Conservation (phyloP, 345 rosid species). For the Eucalyptus polyanthemos region DNA sequence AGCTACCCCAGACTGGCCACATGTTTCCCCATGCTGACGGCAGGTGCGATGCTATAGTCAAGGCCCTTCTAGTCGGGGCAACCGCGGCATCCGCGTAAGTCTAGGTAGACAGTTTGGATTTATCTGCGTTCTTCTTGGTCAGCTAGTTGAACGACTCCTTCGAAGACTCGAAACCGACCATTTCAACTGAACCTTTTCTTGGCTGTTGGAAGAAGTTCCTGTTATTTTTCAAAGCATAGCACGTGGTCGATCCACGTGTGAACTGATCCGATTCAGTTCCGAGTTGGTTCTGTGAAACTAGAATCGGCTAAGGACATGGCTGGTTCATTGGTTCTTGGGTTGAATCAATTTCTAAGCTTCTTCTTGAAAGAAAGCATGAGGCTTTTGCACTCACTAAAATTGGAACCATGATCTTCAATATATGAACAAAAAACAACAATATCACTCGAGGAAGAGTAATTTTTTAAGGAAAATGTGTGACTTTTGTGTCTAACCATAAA, state of each 20-base stretch:
- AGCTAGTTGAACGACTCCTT: background rate
- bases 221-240: background rate
- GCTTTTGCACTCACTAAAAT: background rate
- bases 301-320: background rate
- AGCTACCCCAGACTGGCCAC: constrained; percentile 44
- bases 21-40: constrained; percentile 30
- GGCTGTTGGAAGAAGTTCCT: background rate
- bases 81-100: background rate
- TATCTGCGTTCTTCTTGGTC: background rate
- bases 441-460: background rate
- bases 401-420: background rate
- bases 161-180: background rate
- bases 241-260: background rate
- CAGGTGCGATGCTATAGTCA: constrained; percentile 19
- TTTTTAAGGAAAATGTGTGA: background rate
- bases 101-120: background rate
- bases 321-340: background rate
- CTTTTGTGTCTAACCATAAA: background rate
- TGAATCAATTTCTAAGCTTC: background rate
- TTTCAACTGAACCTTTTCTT: background rate
- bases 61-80: constrained; percentile 14
- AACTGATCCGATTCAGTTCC: background rate
- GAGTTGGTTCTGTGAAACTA: background rate
- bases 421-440: background rate
- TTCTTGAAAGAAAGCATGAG: background rate